Base-by-base conservation (phyloP, 73 alveolate species). In the Paramecium bursaria region DNA sequence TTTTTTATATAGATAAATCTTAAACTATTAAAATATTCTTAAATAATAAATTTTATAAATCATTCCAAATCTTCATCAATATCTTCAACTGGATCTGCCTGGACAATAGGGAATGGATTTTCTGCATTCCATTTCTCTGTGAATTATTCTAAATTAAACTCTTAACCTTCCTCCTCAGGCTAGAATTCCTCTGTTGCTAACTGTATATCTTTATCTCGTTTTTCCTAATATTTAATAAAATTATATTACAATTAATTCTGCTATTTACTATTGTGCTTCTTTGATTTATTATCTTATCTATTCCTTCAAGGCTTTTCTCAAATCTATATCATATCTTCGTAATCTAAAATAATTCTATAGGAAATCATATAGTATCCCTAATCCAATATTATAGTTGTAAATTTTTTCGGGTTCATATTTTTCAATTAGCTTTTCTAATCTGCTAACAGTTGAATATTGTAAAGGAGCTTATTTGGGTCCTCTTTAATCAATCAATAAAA, bases 101-200 rank as follows among this genome's bases (percentile, higher is more conserved):
- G 60, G 21, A 67, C 35, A 19, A 39, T 57, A 39, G 82, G 82
- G 1, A 33, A 19, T 9, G 17, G 17, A 42, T 67, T 42, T 42
- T 67, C 82, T 35, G n/a, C 33, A 21, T 67, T 47, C 82, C 82
- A 67, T 67, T 67, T 0, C n/a, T 67, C 82, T 15, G 44, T 21
- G 60, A 53, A 67, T 19, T 35, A 14, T 21, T 67, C 22, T 27
- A 39, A 53, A 39, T 31, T 15, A 67, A 67, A 67, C 27, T 67
- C 82, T 67, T 67, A 42, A 9, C 82, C 82, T 21, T 67, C 82
- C 13, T 67, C 82, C 22, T 47, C 82, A 39, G 49, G 49, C 27
- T 67, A 19, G 21, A 67, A 67, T 44, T 31, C 19, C 7, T 53
- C 31, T 42, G 13, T 67, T 3, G 82, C 57, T 39, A 35, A 21